Evolutionary conservation across 2,329 filamentous ascomycete genomes (phyloP), one percentile per base, ranked within the genome.

Genomic region (Venturia pyrina): DNA sequence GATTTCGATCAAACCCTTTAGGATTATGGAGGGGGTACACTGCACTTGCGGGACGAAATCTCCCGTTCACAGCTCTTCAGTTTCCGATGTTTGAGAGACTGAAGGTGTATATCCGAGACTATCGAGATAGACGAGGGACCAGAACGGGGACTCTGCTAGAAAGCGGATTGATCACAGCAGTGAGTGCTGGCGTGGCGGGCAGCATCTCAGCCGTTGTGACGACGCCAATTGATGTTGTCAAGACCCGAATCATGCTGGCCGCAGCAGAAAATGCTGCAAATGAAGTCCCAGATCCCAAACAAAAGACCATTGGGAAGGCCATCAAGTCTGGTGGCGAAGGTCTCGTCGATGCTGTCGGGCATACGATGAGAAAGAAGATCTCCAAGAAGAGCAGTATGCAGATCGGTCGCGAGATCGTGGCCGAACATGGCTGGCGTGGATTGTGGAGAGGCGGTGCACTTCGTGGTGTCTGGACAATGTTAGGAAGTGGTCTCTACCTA

Each of bases 221-320:
- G 1, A 96, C 92, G 63, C 93, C 93, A 0, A 86, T 92, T 65
- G 93, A 96, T 75, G 91, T 96, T 11, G 84, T 96, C 32, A 96
- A 96, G 80, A 96, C 92, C 69, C 80, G 90, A 62, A 89, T 96
- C 77, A 96, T 96, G 92, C 80, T 96, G 34, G 81, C 83, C 40
- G 86, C 86, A 1, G 80, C 79, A 17, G 74, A 78, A 28, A 21
- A 37, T 70, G 62, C 32, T 65, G 67, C 66, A 62, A 68, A 65
- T 66, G 74, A 66, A 67, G 70, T 64, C 67, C 69, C 64, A 70
- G 73, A 66, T 73, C 62, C 15, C 72, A 69, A 15, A 69, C 67
- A 67, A 8, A 70, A 71, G 28, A 68, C 71, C 10, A 70, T 68
- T 5, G 61, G 41, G 15, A 68, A 66, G 40, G 56, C 37, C 13